Evolutionary conservation across 495 filamentous ascomycete genomes (phyloP), one percentile per base, ranked within the genome.

Genomic region (Trichoderma gamsii): DNA sequence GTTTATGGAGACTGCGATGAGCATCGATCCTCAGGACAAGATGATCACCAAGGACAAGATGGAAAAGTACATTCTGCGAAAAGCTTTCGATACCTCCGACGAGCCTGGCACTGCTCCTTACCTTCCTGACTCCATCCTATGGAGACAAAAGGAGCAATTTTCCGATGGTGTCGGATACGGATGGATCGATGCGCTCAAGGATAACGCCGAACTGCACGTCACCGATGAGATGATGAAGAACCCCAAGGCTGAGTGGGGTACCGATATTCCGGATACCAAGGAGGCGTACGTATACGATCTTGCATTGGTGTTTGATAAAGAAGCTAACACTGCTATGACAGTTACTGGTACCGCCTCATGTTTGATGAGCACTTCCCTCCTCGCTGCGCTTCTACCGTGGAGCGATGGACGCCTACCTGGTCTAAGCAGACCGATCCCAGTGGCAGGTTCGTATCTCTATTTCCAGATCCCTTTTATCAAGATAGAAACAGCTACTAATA

Each of bases 91-190:
- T 79, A 96, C 93, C 41, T 86, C 85, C 56, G 90, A 93, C 70
- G 90, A 96, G 75, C 92, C 93, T 4, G 86, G 82, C 51, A 82
- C 84, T 18, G 78, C 88, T 72, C 86, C 95, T 16, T 99, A 98
- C 82, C 86, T 99, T 23, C 95, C 95, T 41, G 89, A 95, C 18
- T 87, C 95, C 74, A 98, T 99, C 71, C 89, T 99, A 49, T 99
- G 92, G 91, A 86, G 95, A 74, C 95, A 99, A 82, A 99, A 99
- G 86, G 95, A 99, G 82, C 96, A 98, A 82, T 99, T 99, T 82
- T 92, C 88, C 67, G 95, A 99, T 75, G 95, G 95, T 78, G 96
- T 99, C 70, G 95, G 95, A 67, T 99, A 99, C 82, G 93, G 96
- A 70, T 99, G 95, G 95, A 97, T 98, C 79, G 96, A 99, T 76